Evolutionary conservation across 176 grass and related monocot genomes (phyloP).

Genomic region (Aegilops bicornis): DNA sequence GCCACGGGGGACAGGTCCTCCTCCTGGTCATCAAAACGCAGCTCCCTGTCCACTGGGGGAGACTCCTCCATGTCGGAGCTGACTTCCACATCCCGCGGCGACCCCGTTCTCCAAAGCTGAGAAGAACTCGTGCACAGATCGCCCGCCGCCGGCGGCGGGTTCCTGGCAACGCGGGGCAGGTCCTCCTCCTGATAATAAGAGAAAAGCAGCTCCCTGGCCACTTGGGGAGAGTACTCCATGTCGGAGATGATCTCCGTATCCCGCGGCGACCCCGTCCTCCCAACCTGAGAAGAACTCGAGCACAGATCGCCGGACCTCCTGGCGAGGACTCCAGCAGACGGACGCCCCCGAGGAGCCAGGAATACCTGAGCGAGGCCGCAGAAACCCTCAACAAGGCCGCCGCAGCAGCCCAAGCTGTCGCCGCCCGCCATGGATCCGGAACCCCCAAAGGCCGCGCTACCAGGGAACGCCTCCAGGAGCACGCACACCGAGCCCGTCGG

Average conservation of each 20-base stretch:
- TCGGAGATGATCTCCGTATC: not conserved
- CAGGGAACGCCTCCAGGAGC: not conserved
- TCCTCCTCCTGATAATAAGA: not conserved
- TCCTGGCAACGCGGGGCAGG: not conserved
- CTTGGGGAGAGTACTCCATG: not conserved
- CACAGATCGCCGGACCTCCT: not conserved
- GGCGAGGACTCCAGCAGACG: not conserved
- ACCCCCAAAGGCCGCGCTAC: not conserved
- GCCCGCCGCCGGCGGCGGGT: too few species aligned
- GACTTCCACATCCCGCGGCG: not conserved
- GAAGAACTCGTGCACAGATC: not conserved
- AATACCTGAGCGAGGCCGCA: not conserved
- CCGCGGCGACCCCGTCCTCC: too few species aligned
- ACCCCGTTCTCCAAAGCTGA: not conserved
- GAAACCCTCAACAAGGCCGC: not conserved
- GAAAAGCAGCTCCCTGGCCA: not conserved
- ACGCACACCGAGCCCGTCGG: not conserved
- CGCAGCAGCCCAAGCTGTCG: not conserved
- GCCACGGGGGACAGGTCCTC: not conserved
- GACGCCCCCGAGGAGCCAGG: not conserved
- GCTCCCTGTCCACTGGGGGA: not conserved
- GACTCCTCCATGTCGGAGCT: not conserved
- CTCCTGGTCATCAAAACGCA: not conserved
- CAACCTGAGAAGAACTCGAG: not conserved
- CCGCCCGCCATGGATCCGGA: slow-evolving; percentile 1